A percentile compares a stretch with the other conserved stretches of the same genome.
phyloP scores from a whole-genome alignment of 2,329 filamentous ascomycete genomes.

The Cladobotryum mycophilum region DNA sequence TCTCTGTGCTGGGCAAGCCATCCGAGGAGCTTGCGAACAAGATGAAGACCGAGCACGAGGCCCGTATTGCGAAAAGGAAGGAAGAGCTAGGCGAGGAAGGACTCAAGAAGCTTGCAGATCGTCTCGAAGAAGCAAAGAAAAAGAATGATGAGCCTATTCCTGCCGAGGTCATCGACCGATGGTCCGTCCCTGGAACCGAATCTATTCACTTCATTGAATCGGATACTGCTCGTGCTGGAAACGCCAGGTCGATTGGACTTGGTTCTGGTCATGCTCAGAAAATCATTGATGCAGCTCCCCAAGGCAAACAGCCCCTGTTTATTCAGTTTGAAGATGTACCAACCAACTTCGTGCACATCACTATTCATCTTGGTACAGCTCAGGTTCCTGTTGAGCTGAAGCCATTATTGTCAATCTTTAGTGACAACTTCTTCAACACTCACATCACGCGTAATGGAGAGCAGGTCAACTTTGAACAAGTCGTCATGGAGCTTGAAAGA shows the following conservation, averaged over 20 bases:
- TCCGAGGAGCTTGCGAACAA: constrained; percentile 73
- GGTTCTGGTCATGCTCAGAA: constrained; percentile 66
- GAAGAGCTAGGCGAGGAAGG: constrained; percentile 76
- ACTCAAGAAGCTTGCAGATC: constrained; percentile 64
- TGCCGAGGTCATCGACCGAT: constrained; percentile 69
- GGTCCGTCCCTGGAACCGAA: constrained; percentile 75
- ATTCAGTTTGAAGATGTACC: constrained; percentile 95
- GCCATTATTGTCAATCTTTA: constrained; percentile 77
- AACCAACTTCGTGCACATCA: constrained; percentile 86
- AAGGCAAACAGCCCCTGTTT: constrained; percentile 66
- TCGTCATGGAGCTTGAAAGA: constrained; percentile 83
- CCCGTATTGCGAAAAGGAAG: constrained; percentile 71
- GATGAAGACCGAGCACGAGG: constrained; percentile 75
- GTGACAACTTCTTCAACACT: constrained; percentile 90
- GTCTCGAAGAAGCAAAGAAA: constrained; percentile 74
- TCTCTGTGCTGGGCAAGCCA: constrained; percentile 83
- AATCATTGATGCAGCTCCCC: constrained; percentile 62
- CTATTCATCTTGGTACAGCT: constrained; percentile 71
- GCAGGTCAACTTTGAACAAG: constrained; percentile 79
- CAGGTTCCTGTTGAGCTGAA: constrained; percentile 74
- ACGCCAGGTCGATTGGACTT: constrained; percentile 64
- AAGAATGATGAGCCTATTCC: constrained; percentile 89
- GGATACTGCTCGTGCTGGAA: constrained; percentile 73
- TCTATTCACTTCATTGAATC: constrained; percentile 95
- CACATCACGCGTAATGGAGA: constrained; percentile 73